phyloP scores from a whole-genome alignment of 495 filamentous ascomycete species.

The Rostrohypoxylon terebratum region DNA sequence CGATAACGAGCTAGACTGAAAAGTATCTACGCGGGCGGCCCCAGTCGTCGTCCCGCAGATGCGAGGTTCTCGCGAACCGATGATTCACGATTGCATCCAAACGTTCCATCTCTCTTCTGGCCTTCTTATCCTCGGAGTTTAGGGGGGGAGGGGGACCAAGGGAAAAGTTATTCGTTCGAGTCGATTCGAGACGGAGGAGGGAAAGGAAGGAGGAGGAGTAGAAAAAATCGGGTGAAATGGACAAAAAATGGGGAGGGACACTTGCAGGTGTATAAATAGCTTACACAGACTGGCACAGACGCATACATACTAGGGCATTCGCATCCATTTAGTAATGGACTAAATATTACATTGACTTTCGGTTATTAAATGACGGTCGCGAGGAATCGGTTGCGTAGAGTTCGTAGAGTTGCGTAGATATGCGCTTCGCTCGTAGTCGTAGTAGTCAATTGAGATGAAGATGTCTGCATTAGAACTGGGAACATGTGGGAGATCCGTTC shows the following conservation, averaged over 20 bases:
- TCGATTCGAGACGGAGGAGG: neutral
- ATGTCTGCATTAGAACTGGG: neutral
- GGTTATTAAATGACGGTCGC: neutral
- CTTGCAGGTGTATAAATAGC: slow-evolving; percentile 24
- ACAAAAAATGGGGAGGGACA: neutral
- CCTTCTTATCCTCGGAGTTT: slow-evolving; percentile 2
- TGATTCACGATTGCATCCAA: slow-evolving; percentile 2
- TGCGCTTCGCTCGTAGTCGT: neutral
- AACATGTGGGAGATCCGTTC: neutral
- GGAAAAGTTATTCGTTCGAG: neutral
- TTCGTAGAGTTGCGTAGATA: slow-evolving; percentile 6
- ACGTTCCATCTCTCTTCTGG: neutral
- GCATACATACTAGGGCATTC: slow-evolving; percentile 5
- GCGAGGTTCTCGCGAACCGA: slow-evolving; percentile 4
- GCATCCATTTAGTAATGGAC: slow-evolving; percentile 1
- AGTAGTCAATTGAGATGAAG: neutral
- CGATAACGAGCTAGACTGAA: slow-evolving; percentile 20
- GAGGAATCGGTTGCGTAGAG: neutral
- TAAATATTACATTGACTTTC: slow-evolving; percentile 12
- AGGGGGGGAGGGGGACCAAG: neutral
- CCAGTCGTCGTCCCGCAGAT: neutral
- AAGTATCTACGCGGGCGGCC: slow-evolving; percentile 4
- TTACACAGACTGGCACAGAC: slow-evolving; percentile 3
- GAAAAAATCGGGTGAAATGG: neutral
- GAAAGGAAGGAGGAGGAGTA: neutral